Evolutionary conservation across 129 eudicot genomes (phyloP), one percentile per base, ranked within the genome.

Genomic region (Tagetes patula): DNA sequence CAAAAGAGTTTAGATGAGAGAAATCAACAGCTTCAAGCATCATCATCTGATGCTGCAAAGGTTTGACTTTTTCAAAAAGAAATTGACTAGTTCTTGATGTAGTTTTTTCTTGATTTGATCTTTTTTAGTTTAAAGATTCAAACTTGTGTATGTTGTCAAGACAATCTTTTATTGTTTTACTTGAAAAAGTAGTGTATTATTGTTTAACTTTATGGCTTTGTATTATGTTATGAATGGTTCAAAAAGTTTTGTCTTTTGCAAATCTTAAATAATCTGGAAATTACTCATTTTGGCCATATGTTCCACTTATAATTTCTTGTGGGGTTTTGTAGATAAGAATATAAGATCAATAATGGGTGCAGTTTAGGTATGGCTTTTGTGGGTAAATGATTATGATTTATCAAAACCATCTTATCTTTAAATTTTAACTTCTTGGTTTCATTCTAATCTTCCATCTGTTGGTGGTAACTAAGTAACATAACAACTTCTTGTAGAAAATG

Each of bases 1-100:
- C 89, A 85, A 61, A 88, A 70, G 83, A 83, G 81, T 65, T 85
- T 91, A 77, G 96, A 95, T 76, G 97, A 88, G 75, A 86, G 81
- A 48, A 80, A 83, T 82, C 75, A 68, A 68, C 87, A 85, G 78
- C 87, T 95, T 67, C 85, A 86, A 61, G 88, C 87, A 80, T 81
- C 97, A 59, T 83, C 89, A 33, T 88, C 89, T 27, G 83, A 77
- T 74, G 85, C 96, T 11, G 87, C 84, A 72, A 86, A 82, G 97
- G 99, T 95, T 69, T 52, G 38, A 67, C 60, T 62, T 72, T 65
- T 0, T 10, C 10, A 20, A 20, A 20, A 20, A 20, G 27, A 20
- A 20, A 20, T 38, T 39, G 43, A 2, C 34, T 3, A 38, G 4
- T 52, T 39, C 41, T 10, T 32, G 1, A 3, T 71, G 27, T 49